Evolutionary conservation across 225 moss, liverwort and hornwort genomes (phyloP), one percentile per base, ranked within the genome.

Genomic region (Marchantia paleacea): DNA sequence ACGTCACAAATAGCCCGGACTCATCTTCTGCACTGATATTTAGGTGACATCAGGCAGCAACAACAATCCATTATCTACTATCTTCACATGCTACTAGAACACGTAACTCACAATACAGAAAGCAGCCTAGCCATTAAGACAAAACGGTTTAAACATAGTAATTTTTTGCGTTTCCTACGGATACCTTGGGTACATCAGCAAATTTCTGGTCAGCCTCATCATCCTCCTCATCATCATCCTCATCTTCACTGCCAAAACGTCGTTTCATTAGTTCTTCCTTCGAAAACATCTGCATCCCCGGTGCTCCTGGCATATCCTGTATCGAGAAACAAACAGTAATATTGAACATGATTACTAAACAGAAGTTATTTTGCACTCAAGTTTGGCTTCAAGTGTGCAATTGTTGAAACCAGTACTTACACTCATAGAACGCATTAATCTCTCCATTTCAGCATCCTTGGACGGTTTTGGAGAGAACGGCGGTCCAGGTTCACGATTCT

Each of bases 381-480:
- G 25, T 25, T 53, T 28, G 12, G 50, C 11, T 53, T 28, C 26
- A 52, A 53, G 18, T 0, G 64, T 64, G 7, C 4, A 13, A 20
- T 18, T 0, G 12, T 67, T 26, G 66, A 0, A 52, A 14, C 8
- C 3, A 25, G 15, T 68, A 82, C 96, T 89, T 82, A 94, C 94
- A 85, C 90, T 82, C 84, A 99, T 91, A 15, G 90, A 87, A 78
- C 92, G 91, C 89, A 91, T 89, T 69, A 99, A 58, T 84, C 86
- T 92, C 76, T 93, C 93, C 93, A 95, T 91, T 82, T 99, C 95
- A 69, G 92, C 97, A 85, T 92, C 90, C 75, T 95, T 95, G 75
- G 90, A 86, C 26, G 84, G 31, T 79, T 95, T 99, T 12, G 95
- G 90, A 28, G 66, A 87, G 76, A 95, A 99, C 0, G 86, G 81